Evolutionary conservation across 1,284 basidiomycete genomes (phyloP), one percentile per base, ranked within the genome.

Genomic region (Tremellales sp.): DNA sequence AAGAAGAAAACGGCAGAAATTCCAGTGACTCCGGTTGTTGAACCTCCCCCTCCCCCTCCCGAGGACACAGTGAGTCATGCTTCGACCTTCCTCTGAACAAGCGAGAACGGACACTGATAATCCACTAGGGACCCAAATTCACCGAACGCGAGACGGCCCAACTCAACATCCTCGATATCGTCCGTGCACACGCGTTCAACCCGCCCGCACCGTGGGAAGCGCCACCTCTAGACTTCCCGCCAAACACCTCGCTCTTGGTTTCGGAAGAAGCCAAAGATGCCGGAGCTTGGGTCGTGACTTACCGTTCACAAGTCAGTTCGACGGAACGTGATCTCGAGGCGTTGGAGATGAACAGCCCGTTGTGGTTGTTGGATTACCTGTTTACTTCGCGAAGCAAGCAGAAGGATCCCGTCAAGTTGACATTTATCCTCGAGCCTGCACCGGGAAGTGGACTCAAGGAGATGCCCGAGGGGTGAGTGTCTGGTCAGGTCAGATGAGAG

Each of bases 291-390:
- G 82, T 79, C 7, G 84, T 82, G 4, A 76, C 89, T 2, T 94
- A 93, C 65, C 79, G 89, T 22, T 86, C 89, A 0, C 80, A 82
- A 35, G 79, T 84, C 2, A 79, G 80, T 2, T 81, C 79, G 41
- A 83, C 82, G 0, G 81, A 80, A 46, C 68, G 77, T 21, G 92
- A 97, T 58, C 64, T 82, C 33, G 77, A 79, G 23, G 70, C 75
- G 10, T 77, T 97, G 31, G 92, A 97, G 73, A 82, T 85, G 65
- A 72, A 70, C 56, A 47, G 43, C 76, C 76, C 26, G 2, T 68
- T 84, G 52, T 98, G 94, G 94, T 75, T 96, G 42, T 75, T 93
- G 41, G 89, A 97, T 68, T 94, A 85, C 62, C 73, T 97, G 39
- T 79, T 97, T 33, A 68, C 69, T 8, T 73, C 72, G 27, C 57